Evolutionary conservation across 2,329 filamentous ascomycete species (phyloP), one percentile per base, ranked within the genome.

Genomic region (Epichloe uncinata): DNA sequence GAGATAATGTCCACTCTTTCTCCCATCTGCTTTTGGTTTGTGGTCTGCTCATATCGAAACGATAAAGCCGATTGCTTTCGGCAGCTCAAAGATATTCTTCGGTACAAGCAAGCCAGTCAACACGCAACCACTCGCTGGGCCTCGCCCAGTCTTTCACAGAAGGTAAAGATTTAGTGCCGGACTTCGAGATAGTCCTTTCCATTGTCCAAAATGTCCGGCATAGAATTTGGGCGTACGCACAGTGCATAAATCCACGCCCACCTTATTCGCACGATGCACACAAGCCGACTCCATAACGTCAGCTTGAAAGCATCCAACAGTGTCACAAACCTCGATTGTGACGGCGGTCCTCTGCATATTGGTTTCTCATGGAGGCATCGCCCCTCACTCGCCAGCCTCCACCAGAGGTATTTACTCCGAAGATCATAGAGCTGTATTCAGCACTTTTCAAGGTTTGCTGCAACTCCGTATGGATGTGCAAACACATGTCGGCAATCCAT

Each of bases 301-400:
- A 42, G 40, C 30, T 42, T 26, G 38, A 20, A 15, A 48, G 46
- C 8, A 30, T 35, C 33, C 40, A 43, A 48, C n/a, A 42, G 12
- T 8, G 4, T 34, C 22, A 18, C 36, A 26, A 26, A 26, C 35
- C 34, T 46, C 22, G 45, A 30, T 30, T 11, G 41, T 37, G 50
- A 48, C 36, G 46, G 42, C 35, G 46, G 38, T 53, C 36, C 35
- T 53, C 16, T 37, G 15, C 12, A 43, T 20, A 47, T 44, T 34
- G 45, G 48, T n/a, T 49, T 37, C 45, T 51, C 56, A 94, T 94
- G 87, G 87, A 95, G 73, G 78, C 82, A 60, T 97, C 91, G 64
- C 93, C 93, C 56, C 79, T 98, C 64, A 95, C 90, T 51, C 89
- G 94, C 69, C 89, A 96, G 75, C 81, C 81, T 68, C 81, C 88